A percentile compares a stretch with the other conserved stretches of the same genome.
Evolutionary conservation across 2,329 filamentous ascomycete genomes (phyloP).

Genomic region (Fusarium burgessii): DNA sequence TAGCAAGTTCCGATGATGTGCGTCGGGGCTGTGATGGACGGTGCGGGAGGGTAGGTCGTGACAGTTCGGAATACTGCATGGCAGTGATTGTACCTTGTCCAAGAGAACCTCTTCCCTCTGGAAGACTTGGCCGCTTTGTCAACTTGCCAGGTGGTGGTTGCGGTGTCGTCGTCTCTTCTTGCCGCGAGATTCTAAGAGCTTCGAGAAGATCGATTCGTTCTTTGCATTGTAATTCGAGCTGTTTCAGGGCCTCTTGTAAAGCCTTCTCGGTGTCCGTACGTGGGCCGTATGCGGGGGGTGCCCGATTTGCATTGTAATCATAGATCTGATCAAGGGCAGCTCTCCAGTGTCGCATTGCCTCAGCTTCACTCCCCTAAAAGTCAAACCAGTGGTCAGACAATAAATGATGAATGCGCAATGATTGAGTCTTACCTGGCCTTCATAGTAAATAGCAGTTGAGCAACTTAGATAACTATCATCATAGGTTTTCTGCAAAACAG

Average conservation of each 20-base stretch:
- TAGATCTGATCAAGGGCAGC: slow-evolving; percentile 89
- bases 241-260: slow-evolving; percentile 81
- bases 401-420: not conserved
- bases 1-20: slow-evolving; percentile 63
- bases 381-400: slow-evolving; percentile 14
- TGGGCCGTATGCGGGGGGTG: slow-evolving; percentile 75
- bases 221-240: slow-evolving; percentile 91
- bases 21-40: slow-evolving; percentile 68
- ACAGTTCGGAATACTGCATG: slow-evolving; percentile 82
- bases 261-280: slow-evolving; percentile 86
- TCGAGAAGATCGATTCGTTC: slow-evolving; percentile 91
- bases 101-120: slow-evolving; percentile 70
- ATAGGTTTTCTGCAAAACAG: slow-evolving; percentile 94
- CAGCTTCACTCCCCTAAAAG: slow-evolving; percentile 84
- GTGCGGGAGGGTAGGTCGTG: slow-evolving; percentile 71
- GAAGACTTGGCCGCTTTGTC: slow-evolving; percentile 36
- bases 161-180: slow-evolving; percentile 49
- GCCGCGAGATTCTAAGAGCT: slow-evolving; percentile 76
- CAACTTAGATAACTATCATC: slow-evolving; percentile 96
- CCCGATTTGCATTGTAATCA: slow-evolving; percentile 82
- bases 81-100: slow-evolving; percentile 86
- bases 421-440: slow-evolving; percentile 76
- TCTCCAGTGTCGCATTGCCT: slow-evolving; percentile 92
- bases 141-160: slow-evolving; percentile 39
- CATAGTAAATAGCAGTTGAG: slow-evolving; percentile 96